Evolutionary conservation across 2,329 filamentous ascomycete genomes (phyloP), one percentile per base, ranked within the genome.

Genomic region (Geosmithia morbida): DNA sequence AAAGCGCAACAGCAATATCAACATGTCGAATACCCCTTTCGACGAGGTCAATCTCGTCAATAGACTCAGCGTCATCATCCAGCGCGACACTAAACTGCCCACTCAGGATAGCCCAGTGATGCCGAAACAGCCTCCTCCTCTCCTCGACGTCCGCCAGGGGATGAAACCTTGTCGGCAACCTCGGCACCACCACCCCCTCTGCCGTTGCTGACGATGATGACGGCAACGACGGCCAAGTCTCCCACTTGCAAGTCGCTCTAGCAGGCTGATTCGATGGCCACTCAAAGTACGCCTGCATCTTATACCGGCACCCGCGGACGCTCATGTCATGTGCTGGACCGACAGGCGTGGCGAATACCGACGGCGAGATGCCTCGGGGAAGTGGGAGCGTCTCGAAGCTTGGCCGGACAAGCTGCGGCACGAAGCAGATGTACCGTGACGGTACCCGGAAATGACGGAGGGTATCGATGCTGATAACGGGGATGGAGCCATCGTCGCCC

Each of bases 391-490:
- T 46, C 3, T 42, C 13, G 40, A 6, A n/a, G 29, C 14, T 16
- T 26, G 16, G 16, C 37, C 18, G 14, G 22, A 26, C 40, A 17
- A 44, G 29, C n/a, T 48, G 42, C 18, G 47, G 30, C 14, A 45
- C 43, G 11, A 44, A 45, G 33, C 47, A 48, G 33, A 48, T 41
- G 19, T 48, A 26, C 16, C 22, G 14, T 19, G 18, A 14, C 2
- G 47, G 20, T 11, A 48, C 39, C 19, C 33, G 22, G 39, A 48
- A 48, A 18, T 22, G n/a, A 22, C 44, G 18, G 3, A 44, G 33
- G 14, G 30, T 48, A 33, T 48, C 47, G 13, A 48, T 40, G 18
- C 30, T 45, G 13, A 48, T 45, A 17, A 48, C 47, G 18, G 47
- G 47, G n/a, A 48, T 45, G 13, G 22, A 19, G 11, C 29, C 30